Conservation (phyloP, 1,139 yeast species). For the Lodderomyces metapsilosis region DNA sequence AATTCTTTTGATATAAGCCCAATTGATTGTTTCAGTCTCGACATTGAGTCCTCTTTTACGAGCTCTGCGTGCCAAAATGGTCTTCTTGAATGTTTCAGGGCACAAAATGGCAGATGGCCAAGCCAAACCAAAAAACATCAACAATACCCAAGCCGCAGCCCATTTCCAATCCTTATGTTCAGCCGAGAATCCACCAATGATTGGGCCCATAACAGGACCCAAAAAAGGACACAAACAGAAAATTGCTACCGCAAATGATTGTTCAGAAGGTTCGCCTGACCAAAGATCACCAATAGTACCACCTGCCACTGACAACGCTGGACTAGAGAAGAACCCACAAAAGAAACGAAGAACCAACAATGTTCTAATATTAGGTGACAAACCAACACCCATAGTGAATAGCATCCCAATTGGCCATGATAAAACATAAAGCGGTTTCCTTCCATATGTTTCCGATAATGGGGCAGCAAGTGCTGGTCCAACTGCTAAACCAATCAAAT, state of each 20-base stretch:
- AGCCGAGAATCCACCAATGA: conserved; percentile 77
- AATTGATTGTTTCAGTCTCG: conserved; percentile 26
- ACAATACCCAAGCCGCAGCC: conserved; percentile 70
- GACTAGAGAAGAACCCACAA: conserved; percentile 78
- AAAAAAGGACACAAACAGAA: conserved; percentile 71
- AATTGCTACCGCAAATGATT: conserved; percentile 67
- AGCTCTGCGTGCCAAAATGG: conserved; percentile 57
- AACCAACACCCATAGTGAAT: conserved; percentile 74
- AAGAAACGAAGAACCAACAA: conserved; percentile 72
- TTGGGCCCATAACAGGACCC: conserved; percentile 83
- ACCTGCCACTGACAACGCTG: conserved; percentile 84
- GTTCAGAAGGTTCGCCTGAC: conserved; percentile 50
- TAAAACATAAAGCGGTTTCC: conserved; percentile 58
- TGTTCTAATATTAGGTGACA: conserved; percentile 54
- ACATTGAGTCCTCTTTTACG: conserved; percentile 54
- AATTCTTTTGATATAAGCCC: conserved; percentile 22
- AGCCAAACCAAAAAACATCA: conserved; percentile 69
- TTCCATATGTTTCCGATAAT: conserved; percentile 69
- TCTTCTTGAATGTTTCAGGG: conserved; percentile 73
- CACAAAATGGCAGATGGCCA: conserved; percentile 54
- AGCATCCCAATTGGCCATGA: conserved; percentile 70
- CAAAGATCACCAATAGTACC: conserved; percentile 81
- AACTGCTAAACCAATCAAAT: conserved; percentile 65
- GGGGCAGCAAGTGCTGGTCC: conserved; percentile 82
- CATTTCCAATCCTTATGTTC: conserved; percentile 72